These are phyloP conservation scores for Colletotrichum plurivorum DNA, from an alignment of 2,329 filamentous ascomycete species.

Conservation along the genomic window DNA sequence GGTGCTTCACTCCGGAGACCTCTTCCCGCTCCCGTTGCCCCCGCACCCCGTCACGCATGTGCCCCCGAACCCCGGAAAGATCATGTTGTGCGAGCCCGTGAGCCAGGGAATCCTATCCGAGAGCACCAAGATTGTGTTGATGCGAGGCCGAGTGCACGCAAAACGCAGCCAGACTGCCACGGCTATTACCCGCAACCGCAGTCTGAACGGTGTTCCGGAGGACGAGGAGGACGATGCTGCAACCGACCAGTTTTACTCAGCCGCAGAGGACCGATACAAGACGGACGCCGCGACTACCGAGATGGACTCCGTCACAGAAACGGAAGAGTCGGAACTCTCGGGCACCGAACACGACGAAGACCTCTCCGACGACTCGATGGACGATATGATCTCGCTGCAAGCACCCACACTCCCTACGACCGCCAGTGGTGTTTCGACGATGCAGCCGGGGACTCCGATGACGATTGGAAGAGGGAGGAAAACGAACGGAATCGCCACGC, in stretches of 20 bases:
- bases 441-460: slow-evolving; percentile 86
- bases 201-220: slow-evolving; percentile 71
- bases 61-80: slow-evolving; percentile 85
- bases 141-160: slow-evolving; percentile 71
- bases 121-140: slow-evolving; percentile 86
- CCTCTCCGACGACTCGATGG: slow-evolving; percentile 90
- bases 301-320: slow-evolving; percentile 72
- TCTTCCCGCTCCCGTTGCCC: slow-evolving; percentile 82
- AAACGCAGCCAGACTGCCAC: slow-evolving; percentile 65
- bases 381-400: slow-evolving; percentile 92
- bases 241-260: slow-evolving; percentile 93
- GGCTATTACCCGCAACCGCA: slow-evolving; percentile 62
- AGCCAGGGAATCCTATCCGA: slow-evolving; percentile 86
- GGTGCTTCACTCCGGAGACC: slow-evolving; percentile 87
- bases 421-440: slow-evolving; percentile 83
- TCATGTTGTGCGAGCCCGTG: slow-evolving; percentile 95
- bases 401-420: slow-evolving; percentile 84
- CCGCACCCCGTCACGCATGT: slow-evolving; percentile 91
- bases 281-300: slow-evolving; percentile 72
- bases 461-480: slow-evolving; percentile 75
- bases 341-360: slow-evolving; percentile 78
- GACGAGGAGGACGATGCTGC: slow-evolving; percentile 87
- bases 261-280: slow-evolving; percentile 82
- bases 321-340: slow-evolving; percentile 72
- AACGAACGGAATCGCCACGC: slow-evolving; percentile 82